Evolutionary conservation across 257 asterid genomes (phyloP).

Genomic region (Solanum neorickii): DNA sequence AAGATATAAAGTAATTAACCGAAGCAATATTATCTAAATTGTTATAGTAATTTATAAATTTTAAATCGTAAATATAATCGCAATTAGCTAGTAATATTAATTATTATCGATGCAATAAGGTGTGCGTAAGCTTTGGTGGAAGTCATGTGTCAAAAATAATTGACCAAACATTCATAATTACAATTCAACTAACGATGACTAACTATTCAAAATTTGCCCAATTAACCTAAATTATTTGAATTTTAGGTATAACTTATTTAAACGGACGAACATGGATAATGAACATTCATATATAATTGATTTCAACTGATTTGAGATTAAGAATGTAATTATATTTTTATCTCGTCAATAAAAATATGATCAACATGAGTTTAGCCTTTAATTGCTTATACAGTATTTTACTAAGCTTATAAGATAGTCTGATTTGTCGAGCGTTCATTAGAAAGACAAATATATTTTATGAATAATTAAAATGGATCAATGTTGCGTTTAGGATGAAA

Average conservation of each 20-base stretch:
- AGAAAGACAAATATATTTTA: too few species aligned
- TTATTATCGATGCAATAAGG: background rate
- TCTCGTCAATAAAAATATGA: background rate
- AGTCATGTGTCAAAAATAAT: background rate
- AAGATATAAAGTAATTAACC: too few species aligned
- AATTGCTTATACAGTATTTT: background rate
- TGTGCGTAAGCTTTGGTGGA: background rate
- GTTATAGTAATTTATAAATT: background rate
- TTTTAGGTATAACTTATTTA: background rate
- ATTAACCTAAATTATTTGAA: background rate
- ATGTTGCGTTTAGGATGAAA: background rate
- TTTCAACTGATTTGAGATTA: background rate
- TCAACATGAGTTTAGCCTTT: background rate
- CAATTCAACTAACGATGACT: background rate
- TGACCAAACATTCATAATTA: background rate
- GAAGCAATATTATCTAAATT: accelerated
- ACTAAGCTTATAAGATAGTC: background rate
- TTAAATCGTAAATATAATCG: accelerated
- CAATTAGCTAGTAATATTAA: background rate
- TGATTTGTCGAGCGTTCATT: background rate
- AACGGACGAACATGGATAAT: background rate
- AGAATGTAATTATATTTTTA: background rate
- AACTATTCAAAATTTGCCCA: background rate
- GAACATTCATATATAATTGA: background rate
- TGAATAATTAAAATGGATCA: background rate